These are phyloP conservation scores for Brassica napus DNA, from an alignment of 345 rosid genomes.

Conservation along the genomic window Da-Ae NC_063442.1:40949001-40949500, in stretches of 20 bases:
- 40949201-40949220: too few relatives aligned
- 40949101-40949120: too few relatives aligned
- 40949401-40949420: not conserved
- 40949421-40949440: not conserved
- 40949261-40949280: constrained; percentile 35
- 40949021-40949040: too few relatives aligned
- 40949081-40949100: too few relatives aligned
- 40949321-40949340: constrained; percentile 33
- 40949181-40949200: too few relatives aligned
- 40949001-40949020: too few relatives aligned
- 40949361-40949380: constrained; percentile 37
- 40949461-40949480: not conserved
- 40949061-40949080: too few relatives aligned
- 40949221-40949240: too few relatives aligned
- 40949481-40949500: constrained; percentile 68
- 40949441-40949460: constrained; percentile 4
- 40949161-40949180: too few relatives aligned
- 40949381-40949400: constrained; percentile 38
- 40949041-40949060: too few relatives aligned
- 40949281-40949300: constrained; percentile 37
- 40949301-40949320: constrained; percentile 18
- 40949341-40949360: constrained; percentile 9
- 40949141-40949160: too few relatives aligned
- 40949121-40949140: too few relatives aligned
- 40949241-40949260: not conserved